Conservation (phyloP, 495 filamentous ascomycete genomes). For the Neurospora pannonica region DNA sequence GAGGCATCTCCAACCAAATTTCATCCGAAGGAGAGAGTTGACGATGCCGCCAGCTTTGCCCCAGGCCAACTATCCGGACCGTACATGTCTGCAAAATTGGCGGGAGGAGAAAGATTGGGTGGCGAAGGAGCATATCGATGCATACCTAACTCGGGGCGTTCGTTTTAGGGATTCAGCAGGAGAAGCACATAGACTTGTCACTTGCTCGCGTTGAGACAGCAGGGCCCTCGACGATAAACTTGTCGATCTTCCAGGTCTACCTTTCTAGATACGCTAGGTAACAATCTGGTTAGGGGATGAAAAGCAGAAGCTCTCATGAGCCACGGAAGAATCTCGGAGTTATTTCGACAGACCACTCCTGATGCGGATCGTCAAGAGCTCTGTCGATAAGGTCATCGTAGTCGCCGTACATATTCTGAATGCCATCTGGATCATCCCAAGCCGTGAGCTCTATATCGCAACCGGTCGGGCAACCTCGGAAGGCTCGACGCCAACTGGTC, state of each 20-base stretch:
- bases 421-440: neutral
- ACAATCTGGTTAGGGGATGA: neutral
- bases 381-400: neutral
- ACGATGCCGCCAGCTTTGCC: neutral
- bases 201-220: no score
- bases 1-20: neutral
- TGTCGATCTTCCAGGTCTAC: neutral
- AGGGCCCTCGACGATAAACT: neutral
- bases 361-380: neutral
- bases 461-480: neutral
- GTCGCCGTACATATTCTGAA: neutral
- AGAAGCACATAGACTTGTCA: no score
- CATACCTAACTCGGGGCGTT: no score
- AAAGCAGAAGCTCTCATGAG: neutral
- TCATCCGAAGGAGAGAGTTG: neutral
- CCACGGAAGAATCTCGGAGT: neutral
- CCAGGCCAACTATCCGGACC: neutral
- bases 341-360: neutral
- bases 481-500: neutral
- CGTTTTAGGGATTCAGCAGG: no score
- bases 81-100: neutral
- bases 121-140: no score
- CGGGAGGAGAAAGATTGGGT: no score
- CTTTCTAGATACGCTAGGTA: neutral
- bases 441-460: neutral